Conservation (phyloP, 805 yeast genomes). For the Hanseniaspora thailandica region DNA sequence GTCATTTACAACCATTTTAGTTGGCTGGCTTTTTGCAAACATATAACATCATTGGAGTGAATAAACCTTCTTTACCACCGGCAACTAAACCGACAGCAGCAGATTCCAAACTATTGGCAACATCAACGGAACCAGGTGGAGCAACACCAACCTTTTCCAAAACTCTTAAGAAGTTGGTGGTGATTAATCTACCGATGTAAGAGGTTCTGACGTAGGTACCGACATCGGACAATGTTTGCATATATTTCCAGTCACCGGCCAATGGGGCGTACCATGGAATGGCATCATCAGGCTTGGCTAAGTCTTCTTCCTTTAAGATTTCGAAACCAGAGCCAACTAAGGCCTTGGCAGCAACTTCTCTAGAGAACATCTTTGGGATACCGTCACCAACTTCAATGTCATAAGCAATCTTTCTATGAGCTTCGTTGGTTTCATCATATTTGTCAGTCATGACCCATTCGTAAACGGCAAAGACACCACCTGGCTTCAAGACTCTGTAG, state of each 20-base stretch:
- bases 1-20: background rate
- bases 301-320: constrained; percentile 59
- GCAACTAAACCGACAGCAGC: constrained; percentile 91
- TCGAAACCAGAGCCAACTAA: constrained; percentile 79
- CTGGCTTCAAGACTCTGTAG: constrained; percentile 91
- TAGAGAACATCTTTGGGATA: constrained; percentile 89
- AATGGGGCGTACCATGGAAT: constrained; percentile 98
- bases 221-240: constrained; percentile 66
- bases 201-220: constrained; percentile 84
- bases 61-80: constrained; percentile 80
- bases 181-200: constrained; percentile 68
- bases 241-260: constrained; percentile 83
- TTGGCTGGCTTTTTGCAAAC: constrained; percentile 66
- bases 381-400: constrained; percentile 98
- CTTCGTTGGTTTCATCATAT: constrained; percentile 75
- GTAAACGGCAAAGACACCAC: constrained; percentile 94
- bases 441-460: constrained; percentile 98
- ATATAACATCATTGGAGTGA: constrained; percentile 96
- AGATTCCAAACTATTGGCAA: constrained; percentile 85
- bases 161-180: constrained; percentile 67
- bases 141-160: constrained; percentile 80
- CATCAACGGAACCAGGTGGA: constrained; percentile 83
- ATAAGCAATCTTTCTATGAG: constrained; percentile 87
- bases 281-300: constrained; percentile 70
- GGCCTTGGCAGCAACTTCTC: constrained; percentile 79